Percentiles rank a stretch among this genome's conserved stretches.
Evolutionary conservation across 2,329 filamentous ascomycete genomes (phyloP).

Genomic region (Hirsutella minnesotensis): DNA sequence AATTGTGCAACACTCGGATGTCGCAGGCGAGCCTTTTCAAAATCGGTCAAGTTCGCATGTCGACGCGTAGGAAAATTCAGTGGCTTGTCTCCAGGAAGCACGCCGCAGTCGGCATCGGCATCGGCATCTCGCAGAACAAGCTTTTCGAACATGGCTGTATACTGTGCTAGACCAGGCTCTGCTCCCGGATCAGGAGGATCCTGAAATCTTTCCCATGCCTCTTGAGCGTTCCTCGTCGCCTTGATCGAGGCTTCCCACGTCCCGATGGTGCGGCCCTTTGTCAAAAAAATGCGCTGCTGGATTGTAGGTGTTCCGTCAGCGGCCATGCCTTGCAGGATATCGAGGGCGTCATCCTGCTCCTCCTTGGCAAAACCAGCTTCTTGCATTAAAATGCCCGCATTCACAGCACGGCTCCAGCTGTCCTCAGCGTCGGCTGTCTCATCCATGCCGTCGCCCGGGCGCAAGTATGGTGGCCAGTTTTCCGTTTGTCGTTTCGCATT

Average conservation of each 20-base stretch:
- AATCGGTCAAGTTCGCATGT: conserved; percentile 45
- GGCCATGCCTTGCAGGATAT: conserved; percentile 40
- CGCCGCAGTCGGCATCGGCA: conserved; percentile 8
- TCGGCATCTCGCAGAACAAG: conserved; percentile 25
- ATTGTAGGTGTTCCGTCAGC: conserved; percentile 42
- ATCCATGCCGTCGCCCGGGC: conserved; percentile 46
- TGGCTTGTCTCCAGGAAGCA: conserved; percentile 49
- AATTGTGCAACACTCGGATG: conserved; percentile 49
- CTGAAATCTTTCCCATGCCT: conserved; percentile 45
- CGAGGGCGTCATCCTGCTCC: conserved; percentile 34
- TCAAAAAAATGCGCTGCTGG: conserved; percentile 26
- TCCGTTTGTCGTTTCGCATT: conserved; percentile 35
- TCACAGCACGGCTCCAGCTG: conserved; percentile 39
- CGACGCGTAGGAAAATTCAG: conserved; percentile 28
- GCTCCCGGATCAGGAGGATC: conserved; percentile 20
- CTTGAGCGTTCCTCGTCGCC: conserved; percentile 47
- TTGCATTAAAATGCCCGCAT: conserved; percentile 40
- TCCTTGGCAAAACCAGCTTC: conserved; percentile 42
- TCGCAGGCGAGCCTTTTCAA: conserved; percentile 49
- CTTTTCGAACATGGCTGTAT: conserved; percentile 49
- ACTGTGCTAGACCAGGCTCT: conserved; percentile 31
- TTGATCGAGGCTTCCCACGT: conserved; percentile 44
- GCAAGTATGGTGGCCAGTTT: conserved; percentile 50
- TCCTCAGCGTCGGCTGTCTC: conserved; percentile 38
- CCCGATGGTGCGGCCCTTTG: conserved; percentile 8